Base-by-base conservation (phyloP, 768 basidiomycete genomes). In the Tricholoma terreum region DNA sequence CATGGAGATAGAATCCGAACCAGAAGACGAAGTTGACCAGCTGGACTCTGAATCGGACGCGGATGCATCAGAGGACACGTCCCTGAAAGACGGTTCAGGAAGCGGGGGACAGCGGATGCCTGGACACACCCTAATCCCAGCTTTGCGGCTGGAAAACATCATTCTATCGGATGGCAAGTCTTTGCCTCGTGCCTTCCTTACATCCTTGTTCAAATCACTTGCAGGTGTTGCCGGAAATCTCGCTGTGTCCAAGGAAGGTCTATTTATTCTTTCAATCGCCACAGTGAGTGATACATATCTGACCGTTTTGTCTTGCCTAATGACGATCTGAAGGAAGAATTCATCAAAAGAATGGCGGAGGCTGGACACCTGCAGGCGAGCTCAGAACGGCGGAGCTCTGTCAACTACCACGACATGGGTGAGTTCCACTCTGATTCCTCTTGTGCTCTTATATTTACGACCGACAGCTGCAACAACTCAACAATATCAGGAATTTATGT, bases 331-430 rank as follows among this genome's bases (percentile, higher is more conserved):
- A 52, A 94, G 92, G 92, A 94, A 73, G 89, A 92, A 66, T 94
- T 93, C 68, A 82, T 94, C 55, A 89, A 90, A 70, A 80, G 85
- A 50, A 77, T 93, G 66, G 79, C 84, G 15, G 82, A 83, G 68
- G 85, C 86, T 22, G 89, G 86, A 11, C 83, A 88, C 57, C 79
- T 79, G 50, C 82, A 86, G 65, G 89, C 90, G 9, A 74, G 74
- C 57, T 75, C 78, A 15, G 82, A 85, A 50, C 77, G 79, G 57
- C 79, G 89, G 58, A 80, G 77, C 55, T 76, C 72, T 19, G 75
- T 93, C 10, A 79, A 81, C 53, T 90, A 92, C 61, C 76, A 79
- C 38, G 90, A 94, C 68, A 81, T 93, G 79, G 86, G 92, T 93
- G 60, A 56, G 84, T 71, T 31, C 30, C n/a, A 17, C 5, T 31